phyloP scores from a whole-genome alignment of 257 asterid genomes.

The Paulownia fortunei region DNA sequence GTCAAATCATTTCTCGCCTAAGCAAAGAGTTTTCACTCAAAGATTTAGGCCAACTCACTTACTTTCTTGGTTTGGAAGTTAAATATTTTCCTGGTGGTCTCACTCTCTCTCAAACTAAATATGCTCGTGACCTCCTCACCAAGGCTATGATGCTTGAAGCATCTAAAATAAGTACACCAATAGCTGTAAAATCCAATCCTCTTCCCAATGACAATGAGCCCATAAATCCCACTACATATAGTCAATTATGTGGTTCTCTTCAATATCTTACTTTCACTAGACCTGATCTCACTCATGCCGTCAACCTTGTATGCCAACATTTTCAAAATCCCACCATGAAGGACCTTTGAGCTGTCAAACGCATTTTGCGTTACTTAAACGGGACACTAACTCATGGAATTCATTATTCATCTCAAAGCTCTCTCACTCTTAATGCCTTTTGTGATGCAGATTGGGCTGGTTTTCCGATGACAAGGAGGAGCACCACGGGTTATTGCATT shows the following conservation, averaged over 20 bases:
- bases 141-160: neutral
- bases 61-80: too few species aligned
- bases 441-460: neutral
- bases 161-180: neutral
- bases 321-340: neutral
- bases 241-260: neutral
- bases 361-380: slow-evolving; percentile 10
- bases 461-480: neutral
- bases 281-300: neutral
- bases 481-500: neutral
- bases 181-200: neutral
- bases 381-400: neutral
- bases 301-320: neutral
- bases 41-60: neutral
- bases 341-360: neutral
- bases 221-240: neutral
- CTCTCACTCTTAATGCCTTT: neutral
- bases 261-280: slow-evolving; percentile 13
- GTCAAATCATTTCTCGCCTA: neutral
- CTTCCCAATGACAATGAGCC: neutral
- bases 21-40: neutral
- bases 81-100: neutral
- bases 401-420: neutral
- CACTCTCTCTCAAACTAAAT: slow-evolving; percentile 8
- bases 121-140: neutral